Base-by-base conservation (phyloP, 345 rosid genomes). In the Salix dunnii region DNA sequence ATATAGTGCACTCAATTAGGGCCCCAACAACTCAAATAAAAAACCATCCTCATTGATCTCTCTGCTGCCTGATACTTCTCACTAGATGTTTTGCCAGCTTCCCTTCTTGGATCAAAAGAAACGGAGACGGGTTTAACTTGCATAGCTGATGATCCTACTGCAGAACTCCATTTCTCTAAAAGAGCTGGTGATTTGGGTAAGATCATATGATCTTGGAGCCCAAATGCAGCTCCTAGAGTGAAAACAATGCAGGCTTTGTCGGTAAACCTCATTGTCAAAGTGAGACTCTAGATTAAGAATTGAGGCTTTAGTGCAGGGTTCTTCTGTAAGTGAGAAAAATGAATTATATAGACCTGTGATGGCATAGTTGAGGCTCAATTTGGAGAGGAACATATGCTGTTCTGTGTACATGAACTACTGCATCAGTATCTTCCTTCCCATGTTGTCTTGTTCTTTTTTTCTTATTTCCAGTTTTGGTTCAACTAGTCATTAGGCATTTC, bases 11-110 rank as follows among this genome's bases (percentile, higher is more conserved):
- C 33, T 76, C 67, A 76, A 61, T 71, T 43, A 30, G 73, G 77
- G 21, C 83, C 82, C 81, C 85, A 81, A 63, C 77, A 81, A 55
- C 79, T 84, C 68, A 84, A 36, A 77, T 79, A 76, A 30, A 81
- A 23, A 3, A 81, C 70, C 77, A 76, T 76, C 73, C 68, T 76
- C 74, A 53, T 43, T 1, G 82, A 62, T n/a, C 81, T 72, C 33
- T 78, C 84, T 16, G 77, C 75, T 51, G 66, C 55, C 13, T 30
- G 58, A 51, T 31, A 25, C 68, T 36, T 60, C 35, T 71, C 68
- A 2, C 71, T 3, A 17, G 31, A 36, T 4, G 48, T 71, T 30
- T 13, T 16, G 1, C 20, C 30, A 16, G 25, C 38, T 40, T 35
- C 51, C 72, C 76, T 35, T 11, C 74, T 23, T 33, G 63, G 66